Evolutionary conservation across 2,329 filamentous ascomycete genomes (phyloP).

Genomic region (Ascosphaera apis): DNA sequence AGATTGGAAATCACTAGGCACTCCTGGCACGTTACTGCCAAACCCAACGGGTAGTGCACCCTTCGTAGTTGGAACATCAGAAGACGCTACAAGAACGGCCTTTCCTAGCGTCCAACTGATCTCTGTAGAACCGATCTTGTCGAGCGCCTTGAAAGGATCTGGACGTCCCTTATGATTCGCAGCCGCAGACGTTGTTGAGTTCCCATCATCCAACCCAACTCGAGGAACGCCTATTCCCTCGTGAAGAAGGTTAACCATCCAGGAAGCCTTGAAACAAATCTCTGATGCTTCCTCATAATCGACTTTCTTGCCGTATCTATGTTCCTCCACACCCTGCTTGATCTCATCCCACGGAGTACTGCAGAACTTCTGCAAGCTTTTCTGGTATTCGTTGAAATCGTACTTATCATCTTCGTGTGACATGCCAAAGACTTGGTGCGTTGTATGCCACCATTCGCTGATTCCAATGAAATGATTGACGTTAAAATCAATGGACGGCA

Average conservation of each 20-base stretch:
- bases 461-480: constrained; percentile 96
- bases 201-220: constrained; percentile 52
- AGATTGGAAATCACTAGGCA: constrained; percentile 61
- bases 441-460: constrained; percentile 97
- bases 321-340: constrained; percentile 34
- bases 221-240: constrained; percentile 87
- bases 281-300: constrained; percentile 52
- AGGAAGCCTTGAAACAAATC: constrained; percentile 93
- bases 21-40: constrained; percentile 51
- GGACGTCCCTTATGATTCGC: constrained; percentile 49
- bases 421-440: constrained; percentile 73
- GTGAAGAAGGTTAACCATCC: constrained; percentile 91
- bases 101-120: constrained; percentile 95
- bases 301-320: constrained; percentile 56
- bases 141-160: constrained; percentile 73
- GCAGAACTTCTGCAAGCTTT: constrained; percentile 66
- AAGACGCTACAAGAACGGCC: constrained; percentile 84
- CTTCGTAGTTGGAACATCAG: constrained; percentile 48
- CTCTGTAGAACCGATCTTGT: constrained; percentile 78
- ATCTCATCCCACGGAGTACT: constrained; percentile 62
- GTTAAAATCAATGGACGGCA: constrained; percentile 87
- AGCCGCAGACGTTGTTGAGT: constrained; percentile 46
- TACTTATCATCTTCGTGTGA: constrained; percentile 58
- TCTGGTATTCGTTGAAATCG: constrained; percentile 74
- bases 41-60: constrained; percentile 64